Base-by-base conservation (phyloP, 2,329 filamentous ascomycete genomes). In the Colletotrichum costaricense region DNA sequence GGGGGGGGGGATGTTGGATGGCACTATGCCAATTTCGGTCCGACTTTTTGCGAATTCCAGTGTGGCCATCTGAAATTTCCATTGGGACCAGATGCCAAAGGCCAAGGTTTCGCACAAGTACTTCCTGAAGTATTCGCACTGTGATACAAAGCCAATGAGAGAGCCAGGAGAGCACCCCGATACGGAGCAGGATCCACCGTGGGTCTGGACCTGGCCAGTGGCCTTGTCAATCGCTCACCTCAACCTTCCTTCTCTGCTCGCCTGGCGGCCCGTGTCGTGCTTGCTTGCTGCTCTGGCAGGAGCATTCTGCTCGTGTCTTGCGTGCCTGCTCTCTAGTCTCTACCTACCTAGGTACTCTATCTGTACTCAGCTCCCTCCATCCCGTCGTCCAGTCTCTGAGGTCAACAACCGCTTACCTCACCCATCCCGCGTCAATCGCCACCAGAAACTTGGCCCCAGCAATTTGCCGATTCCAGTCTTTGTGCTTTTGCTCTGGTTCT, bases 131-230 rank as follows among this genome's bases (percentile, higher is more conserved):
- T 1, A n/a, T n/a, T 8, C 5, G 16, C 42, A 46, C 42, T 46
- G 42, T 46, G 4, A 0, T 0, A 1, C 0, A 4, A 0, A 46
- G 42, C 42, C 42, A 49, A 49, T 49, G 3, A n/a, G 5, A 8
- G 42, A 19, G 19, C 19, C 19, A 11, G 19, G 3, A 49, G 3
- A 9, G 42, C 42, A n/a, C 3, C 19, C 42, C 3, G 19, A 49
- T 49, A 6, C 42, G 42, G 42, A n/a, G 7, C 3, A n/a, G 2
- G 42, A 7, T n/a, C 42, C 42, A n/a, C 19, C 42, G 0, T n/a
- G 42, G 42, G 42, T 49, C 42, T 49, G 42, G 42, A 49, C 42
- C 42, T 49, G 42, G 42, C 42, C 42, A 49, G 42, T n/a, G 42
- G 42, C 42, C 42, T 49, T n/a, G 42, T 49, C 19, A 49, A 49